phyloP scores from a whole-genome alignment of 1,139 yeast species.

The Candida freyschussii region DNA sequence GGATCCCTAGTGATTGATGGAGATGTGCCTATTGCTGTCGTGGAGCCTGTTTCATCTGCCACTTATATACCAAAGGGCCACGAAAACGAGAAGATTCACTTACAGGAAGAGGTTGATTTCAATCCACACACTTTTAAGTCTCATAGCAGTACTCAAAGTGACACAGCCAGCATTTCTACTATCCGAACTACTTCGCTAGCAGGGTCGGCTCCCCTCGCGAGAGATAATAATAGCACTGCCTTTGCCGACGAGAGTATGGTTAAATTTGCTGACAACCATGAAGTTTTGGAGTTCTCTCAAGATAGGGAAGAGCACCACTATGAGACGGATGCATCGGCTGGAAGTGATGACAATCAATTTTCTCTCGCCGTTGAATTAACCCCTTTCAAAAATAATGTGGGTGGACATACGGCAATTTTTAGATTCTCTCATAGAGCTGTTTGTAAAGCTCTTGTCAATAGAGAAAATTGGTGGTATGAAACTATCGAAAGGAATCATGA shows the following conservation, averaged over 20 bases:
- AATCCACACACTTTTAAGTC: neutral
- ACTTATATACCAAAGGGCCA: constrained; percentile 59
- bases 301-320: constrained; percentile 1
- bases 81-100: constrained; percentile 12
- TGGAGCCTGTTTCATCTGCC: constrained; percentile 60
- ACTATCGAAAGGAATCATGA: constrained; percentile 74
- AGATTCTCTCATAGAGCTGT: constrained; percentile 88
- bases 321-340: constrained; percentile 5
- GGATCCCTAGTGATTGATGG: constrained; percentile 3
- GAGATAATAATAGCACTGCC: constrained; percentile 1
- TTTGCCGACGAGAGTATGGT: constrained; percentile 3
- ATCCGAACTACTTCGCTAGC: constrained; percentile 2
- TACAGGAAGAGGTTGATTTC: constrained; percentile 22
- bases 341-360: constrained; percentile 31
- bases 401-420: constrained; percentile 97
- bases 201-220: constrained; percentile 1
- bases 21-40: constrained; percentile 13
- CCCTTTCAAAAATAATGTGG: constrained; percentile 89
- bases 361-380: constrained; percentile 79
- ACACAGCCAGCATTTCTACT: constrained; percentile 9
- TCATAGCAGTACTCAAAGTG: constrained; percentile 4
- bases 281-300: constrained; percentile 10
- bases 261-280: constrained; percentile 12
- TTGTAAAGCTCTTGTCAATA: constrained; percentile 87
- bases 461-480: constrained; percentile 92